A percentile compares a stretch with the other conserved stretches of the same genome.
phyloP scores from a whole-genome alignment of 2,329 filamentous ascomycete genomes.

The Pseudocercospora fijiensis region DNA sequence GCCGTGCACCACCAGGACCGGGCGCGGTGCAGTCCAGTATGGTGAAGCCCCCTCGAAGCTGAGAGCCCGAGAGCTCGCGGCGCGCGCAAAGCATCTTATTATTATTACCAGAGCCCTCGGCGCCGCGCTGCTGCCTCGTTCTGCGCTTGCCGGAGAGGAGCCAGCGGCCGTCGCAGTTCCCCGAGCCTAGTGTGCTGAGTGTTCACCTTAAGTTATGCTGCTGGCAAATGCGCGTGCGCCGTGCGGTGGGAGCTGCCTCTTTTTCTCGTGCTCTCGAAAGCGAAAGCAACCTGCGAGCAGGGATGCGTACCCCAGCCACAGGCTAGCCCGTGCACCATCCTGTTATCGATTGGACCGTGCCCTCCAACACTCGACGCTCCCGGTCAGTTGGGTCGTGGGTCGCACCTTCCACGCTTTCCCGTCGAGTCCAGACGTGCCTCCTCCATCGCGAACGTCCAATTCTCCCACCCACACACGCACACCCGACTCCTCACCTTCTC shows the following conservation, averaged over 20 bases:
- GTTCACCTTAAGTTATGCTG: not conserved
- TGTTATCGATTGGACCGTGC: constrained; percentile 11
- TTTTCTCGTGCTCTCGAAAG: not conserved
- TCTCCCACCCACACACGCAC: not conserved
- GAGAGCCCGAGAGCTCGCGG: not conserved
- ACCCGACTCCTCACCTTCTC: not conserved
- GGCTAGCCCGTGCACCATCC: not conserved
- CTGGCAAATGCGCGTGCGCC: constrained; percentile 1
- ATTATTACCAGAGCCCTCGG: too few relatives aligned
- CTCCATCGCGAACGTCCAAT: not conserved
- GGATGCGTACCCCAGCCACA: not conserved
- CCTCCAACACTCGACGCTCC: constrained; percentile 8
- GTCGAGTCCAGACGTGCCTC: not conserved
- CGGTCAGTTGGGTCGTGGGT: not conserved
- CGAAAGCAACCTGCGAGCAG: not conserved
- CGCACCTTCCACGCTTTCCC: constrained; percentile 11
- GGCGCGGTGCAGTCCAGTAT: not conserved
- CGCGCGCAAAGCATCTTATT: not conserved
- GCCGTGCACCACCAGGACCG: not conserved
- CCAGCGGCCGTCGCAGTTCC: constrained; percentile 9
- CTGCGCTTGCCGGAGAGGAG: constrained; percentile 16
- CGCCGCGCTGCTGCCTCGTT: not conserved
- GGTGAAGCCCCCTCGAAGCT: not conserved
- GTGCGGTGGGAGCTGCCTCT: not conserved
- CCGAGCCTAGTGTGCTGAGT: constrained; percentile 13